These are phyloP conservation scores for Acacia melanoxylon DNA, from an alignment of 306 rosid genomes.

Conservation along the genomic window DNA sequence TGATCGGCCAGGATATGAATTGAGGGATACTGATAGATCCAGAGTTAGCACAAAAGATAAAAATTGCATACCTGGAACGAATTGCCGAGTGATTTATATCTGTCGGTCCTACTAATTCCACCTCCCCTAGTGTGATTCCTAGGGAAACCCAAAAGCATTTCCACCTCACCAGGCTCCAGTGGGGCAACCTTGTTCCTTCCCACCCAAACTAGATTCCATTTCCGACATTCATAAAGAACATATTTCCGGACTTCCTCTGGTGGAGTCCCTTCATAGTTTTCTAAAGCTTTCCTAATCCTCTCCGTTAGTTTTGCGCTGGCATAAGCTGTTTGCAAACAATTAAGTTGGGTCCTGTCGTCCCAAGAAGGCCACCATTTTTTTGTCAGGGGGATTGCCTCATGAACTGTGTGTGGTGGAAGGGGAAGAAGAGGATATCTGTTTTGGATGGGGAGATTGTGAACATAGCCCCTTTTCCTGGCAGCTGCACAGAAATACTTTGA, in stretches of 20 bases:
- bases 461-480: slow-evolving; percentile 88
- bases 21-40: not conserved
- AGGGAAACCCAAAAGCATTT: slow-evolving; percentile 84
- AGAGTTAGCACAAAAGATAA: slow-evolving; percentile 3
- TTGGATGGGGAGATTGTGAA: slow-evolving; percentile 84
- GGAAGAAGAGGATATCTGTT: slow-evolving; percentile 85
- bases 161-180: slow-evolving; percentile 89
- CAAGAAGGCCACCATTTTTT: slow-evolving; percentile 97
- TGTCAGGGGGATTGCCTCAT: slow-evolving; percentile 81
- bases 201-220: slow-evolving; percentile 99
- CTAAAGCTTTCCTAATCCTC: slow-evolving; percentile 77
- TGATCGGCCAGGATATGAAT: not conserved
- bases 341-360: slow-evolving; percentile 74
- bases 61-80: slow-evolving; percentile 78
- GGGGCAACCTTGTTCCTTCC: slow-evolving; percentile 97
- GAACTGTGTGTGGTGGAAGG: slow-evolving; percentile 66
- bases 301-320: slow-evolving; percentile 77
- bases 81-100: slow-evolving; percentile 93
- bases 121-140: slow-evolving; percentile 97
- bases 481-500: slow-evolving; percentile 88
- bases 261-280: slow-evolving; percentile 56
- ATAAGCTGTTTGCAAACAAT: slow-evolving; percentile 74
- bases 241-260: slow-evolving; percentile 54
- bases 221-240: slow-evolving; percentile 77
- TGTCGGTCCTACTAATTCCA: slow-evolving; percentile 92